Base-by-base conservation (phyloP, 129 eudicot species). In the Calendula officinalis region DNA sequence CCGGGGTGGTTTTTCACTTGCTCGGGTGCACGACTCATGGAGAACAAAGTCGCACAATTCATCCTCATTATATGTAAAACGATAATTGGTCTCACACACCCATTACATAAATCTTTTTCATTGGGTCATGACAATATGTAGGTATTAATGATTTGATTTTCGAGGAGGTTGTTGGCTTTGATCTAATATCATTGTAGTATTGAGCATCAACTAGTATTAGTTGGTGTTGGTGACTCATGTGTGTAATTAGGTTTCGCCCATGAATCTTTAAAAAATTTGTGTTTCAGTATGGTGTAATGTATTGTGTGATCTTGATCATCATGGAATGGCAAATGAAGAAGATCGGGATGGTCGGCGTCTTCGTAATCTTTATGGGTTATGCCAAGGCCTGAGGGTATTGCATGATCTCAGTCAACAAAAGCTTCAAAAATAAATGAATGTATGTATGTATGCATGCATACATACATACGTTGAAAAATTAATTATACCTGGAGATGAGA, bases 31-130 rank as follows among this genome's bases (percentile, higher is more conserved):
- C 54, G 62, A 67, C 34, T 67, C 68, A 44, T 56, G 68, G 12
- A 53, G 56, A 17, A 14, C 71, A 72, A 34, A 45, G 60, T 62
- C 13, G 14, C 43, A 45, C 11, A 4, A 1, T 30, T 5, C 42
- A 2, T 5, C 14, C 4, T 37, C 40, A 7, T 8, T 3, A 71
- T 34, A 37, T 33, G 46, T 66, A 74, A 35, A 66, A 74, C 8
- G 78, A 12, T 49, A 11, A 59, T 66, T 8, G 62, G 48, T 46
- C n/a, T 34, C 2, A 67, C 1, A 6, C 72, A 67, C 38, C 56
- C 62, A 27, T 74, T 51, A 36, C 78, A 74, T 48, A 65, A 2
- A 14, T 53, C 61, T 51, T 67, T 66, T 67, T 50, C 71, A 53
- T 40, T 53, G 71, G 71, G 40, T 52, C 30, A 67, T 67, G 71